A percentile compares a stretch with the other conserved stretches of the same genome.
phyloP scores from a whole-genome alignment of 78 protist genomes.

The Dictyostelium capitatum region DNA sequence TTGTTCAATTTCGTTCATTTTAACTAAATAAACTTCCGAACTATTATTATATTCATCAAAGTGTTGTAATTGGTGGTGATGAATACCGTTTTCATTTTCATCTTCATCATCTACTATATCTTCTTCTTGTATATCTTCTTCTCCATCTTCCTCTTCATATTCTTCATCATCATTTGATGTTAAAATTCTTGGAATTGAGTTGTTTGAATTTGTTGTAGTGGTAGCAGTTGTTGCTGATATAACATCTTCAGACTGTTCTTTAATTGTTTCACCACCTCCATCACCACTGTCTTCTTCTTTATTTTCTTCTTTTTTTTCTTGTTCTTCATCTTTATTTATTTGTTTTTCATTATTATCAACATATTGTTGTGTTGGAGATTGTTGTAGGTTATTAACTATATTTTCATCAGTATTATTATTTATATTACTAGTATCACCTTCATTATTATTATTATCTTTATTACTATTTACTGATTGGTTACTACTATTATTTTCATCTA shows the following conservation, averaged over 20 bases:
- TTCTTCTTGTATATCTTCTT: neutral
- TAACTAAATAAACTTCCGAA: neutral
- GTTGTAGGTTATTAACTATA: neutral
- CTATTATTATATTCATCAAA: neutral
- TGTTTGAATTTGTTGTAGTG: neutral
- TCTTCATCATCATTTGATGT: neutral
- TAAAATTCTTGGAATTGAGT: neutral
- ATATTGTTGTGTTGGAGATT: neutral
- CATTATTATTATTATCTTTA: neutral
- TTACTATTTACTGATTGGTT: neutral
- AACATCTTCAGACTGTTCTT: too few relatives aligned
- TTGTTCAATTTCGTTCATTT: slow-evolving; percentile 27
- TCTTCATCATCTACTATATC: neutral
- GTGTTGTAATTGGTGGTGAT: neutral
- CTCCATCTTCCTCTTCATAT: neutral
- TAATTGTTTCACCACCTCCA: neutral
- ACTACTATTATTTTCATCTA: neutral
- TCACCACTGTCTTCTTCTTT: neutral
- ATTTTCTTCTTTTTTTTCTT: neutral
- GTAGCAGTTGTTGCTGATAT: neutral
- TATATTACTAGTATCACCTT: neutral
- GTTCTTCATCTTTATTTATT: neutral
- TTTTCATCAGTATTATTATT: neutral
- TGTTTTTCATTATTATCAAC: slow-evolving; percentile 3
- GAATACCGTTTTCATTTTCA: neutral